Percentiles rank a stretch among this genome's conserved stretches.
Conservation (phyloP, 306 rosid genomes). For the Inga oerstediana region DNA sequence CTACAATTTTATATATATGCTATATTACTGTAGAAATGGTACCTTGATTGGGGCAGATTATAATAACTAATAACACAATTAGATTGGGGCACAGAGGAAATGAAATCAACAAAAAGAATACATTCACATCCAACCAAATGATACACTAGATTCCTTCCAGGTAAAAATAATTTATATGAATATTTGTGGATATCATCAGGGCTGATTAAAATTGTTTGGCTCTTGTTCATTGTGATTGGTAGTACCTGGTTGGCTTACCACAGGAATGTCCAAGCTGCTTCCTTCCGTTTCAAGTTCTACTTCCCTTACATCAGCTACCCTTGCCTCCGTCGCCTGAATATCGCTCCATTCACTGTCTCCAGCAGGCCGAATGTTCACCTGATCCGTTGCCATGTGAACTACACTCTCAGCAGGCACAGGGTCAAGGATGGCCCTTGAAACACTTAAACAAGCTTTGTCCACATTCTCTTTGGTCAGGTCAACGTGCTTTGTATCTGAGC, state of each 20-base stretch:
- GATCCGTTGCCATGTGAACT: conserved; percentile 74
- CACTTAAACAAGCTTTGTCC: conserved; percentile 95
- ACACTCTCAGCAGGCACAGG: conserved; percentile 77
- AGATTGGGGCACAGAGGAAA: conserved; percentile 35
- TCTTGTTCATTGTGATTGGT: conserved; percentile 76
- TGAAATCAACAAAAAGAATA: conserved; percentile 40
- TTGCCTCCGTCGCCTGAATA: conserved; percentile 90
- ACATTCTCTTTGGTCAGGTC: conserved; percentile 86
- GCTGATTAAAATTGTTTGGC: conserved; percentile 62
- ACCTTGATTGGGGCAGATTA: conserved; percentile 22
- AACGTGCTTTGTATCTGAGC: conserved; percentile 89
- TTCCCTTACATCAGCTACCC: conserved; percentile 94
- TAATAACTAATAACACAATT: conserved; percentile 30
- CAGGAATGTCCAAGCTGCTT: conserved; percentile 92
- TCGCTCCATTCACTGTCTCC: conserved; percentile 91
- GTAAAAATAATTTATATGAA: conserved; percentile 32
- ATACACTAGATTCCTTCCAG: conserved; percentile 40
- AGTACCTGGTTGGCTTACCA: conserved; percentile 71
- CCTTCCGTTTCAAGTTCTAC: conserved; percentile 70
- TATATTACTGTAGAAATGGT: conserved; percentile 29
- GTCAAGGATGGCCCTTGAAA: conserved; percentile 63
- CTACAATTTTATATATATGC: not conserved
- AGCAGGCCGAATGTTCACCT: conserved; percentile 59
- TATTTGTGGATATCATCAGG: conserved; percentile 43
- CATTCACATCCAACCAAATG: conserved; percentile 50